Evolutionary conservation across 345 rosid genomes (phyloP).

Genomic region (Sonneratia caseolaris): DNA sequence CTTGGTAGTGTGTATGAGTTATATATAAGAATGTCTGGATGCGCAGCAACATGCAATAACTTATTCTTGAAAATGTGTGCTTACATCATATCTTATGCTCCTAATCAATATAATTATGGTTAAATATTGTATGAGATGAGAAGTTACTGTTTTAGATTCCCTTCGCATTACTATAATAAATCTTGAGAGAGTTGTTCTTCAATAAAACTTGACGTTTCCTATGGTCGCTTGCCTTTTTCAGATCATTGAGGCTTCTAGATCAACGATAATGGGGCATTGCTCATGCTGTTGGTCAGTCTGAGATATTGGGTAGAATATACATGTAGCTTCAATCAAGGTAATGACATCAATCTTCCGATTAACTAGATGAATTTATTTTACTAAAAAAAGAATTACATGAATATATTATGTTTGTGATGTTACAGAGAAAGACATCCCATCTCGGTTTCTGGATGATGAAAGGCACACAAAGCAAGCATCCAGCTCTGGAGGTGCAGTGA

Average conservation of each 20-base stretch:
- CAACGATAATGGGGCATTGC: slow-evolving; percentile 88
- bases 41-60: too few relatives aligned
- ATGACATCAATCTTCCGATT: too few relatives aligned
- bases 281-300: slow-evolving; percentile 97
- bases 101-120: too few relatives aligned
- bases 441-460: slow-evolving; percentile 74
- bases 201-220: not conserved
- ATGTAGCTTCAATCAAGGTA: slow-evolving; percentile 96
- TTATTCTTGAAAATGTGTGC: too few relatives aligned
- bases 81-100: too few relatives aligned
- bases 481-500: slow-evolving; percentile 75
- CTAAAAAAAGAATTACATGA: too few relatives aligned
- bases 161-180: not conserved
- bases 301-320: slow-evolving; percentile 94
- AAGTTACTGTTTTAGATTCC: not conserved
- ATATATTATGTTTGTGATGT: too few relatives aligned
- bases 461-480: slow-evolving; percentile 52
- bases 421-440: slow-evolving; percentile 89
- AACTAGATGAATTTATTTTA: too few relatives aligned
- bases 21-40: too few relatives aligned
- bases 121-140: too few relatives aligned
- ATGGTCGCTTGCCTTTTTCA: slow-evolving; percentile 18
- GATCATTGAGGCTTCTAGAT: slow-evolving; percentile 88
- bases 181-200: not conserved
- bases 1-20: too few relatives aligned